Conservation (phyloP, 1,284 basidiomycete genomes). For the Trichosporon sp. region DNA sequence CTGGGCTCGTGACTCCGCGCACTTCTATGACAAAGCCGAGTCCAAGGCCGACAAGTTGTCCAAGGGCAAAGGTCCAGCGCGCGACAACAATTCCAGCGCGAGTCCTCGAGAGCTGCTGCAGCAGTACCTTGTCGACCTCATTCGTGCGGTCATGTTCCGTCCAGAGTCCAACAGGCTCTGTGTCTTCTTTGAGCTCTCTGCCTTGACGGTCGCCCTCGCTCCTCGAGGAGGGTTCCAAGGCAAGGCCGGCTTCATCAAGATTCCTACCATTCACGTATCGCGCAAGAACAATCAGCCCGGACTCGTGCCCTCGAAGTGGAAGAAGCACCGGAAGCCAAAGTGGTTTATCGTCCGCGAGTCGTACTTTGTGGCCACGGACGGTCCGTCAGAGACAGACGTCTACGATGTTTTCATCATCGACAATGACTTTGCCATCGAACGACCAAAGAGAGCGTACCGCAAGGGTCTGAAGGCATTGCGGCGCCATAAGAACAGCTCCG, state of each 20-base stretch:
- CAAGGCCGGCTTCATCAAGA: conserved; percentile 78
- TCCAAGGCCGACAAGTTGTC: not conserved
- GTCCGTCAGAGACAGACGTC: conserved; percentile 73
- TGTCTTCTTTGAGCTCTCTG: conserved; percentile 91
- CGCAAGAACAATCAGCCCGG: conserved; percentile 51
- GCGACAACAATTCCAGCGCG: conserved; percentile 21
- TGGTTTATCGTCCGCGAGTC: conserved; percentile 95
- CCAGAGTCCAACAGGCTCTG: conserved; percentile 86
- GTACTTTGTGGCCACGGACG: conserved; percentile 80
- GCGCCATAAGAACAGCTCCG: not conserved
- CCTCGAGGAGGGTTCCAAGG: conserved; percentile 69
- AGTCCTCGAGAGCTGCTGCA: conserved; percentile 71
- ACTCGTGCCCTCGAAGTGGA: conserved; percentile 54
- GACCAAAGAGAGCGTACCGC: conserved; percentile 46
- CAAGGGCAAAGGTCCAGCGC: not conserved
- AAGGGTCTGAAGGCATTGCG: conserved; percentile 26
- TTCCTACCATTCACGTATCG: conserved; percentile 49
- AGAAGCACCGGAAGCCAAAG: conserved; percentile 63
- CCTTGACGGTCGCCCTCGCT: conserved; percentile 76
- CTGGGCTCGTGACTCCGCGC: conserved; percentile 33
- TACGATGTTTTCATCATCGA: conserved; percentile 96
- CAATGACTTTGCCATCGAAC: conserved; percentile 76
- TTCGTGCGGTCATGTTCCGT: conserved; percentile 92
- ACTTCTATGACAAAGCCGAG: conserved; percentile 54
- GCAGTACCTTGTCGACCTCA: conserved; percentile 81